Evolutionary conservation across 441 rosid genomes (phyloP), one percentile per base, ranked within the genome.

Genomic region (Melastoma candidum): DNA sequence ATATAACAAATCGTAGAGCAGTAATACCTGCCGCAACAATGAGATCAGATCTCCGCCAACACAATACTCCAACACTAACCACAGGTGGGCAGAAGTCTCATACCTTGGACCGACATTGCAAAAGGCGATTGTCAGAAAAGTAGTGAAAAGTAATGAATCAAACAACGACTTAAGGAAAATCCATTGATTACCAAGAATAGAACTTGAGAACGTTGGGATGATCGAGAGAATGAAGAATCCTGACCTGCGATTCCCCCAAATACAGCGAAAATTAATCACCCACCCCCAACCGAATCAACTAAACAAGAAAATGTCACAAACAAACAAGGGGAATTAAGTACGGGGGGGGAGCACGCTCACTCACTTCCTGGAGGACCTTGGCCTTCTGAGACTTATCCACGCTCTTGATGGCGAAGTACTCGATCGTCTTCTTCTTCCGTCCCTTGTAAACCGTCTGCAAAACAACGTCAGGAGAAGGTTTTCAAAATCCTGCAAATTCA

Each of bases 351-450:
- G 41, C 60, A n/a, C 10, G 27, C 8, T 13, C 2, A 24, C 74
- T 79, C 75, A 93, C 98, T 81, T 93, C 98, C 58, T 86, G 97
- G 63, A 93, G 97, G 64, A 93, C 84, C 75, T 89, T 89, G 79
- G 56, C 80, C 78, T 81, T 77, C 63, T 83, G 93, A 24, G 98
- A 89, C 67, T 93, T 93, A 1, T 89, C 97, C 1, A 89, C 96
- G 63, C 97, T 86, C 84, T 93, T 93, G 51, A 88, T 75, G 1
- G 98, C 97, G 47, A 79, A 93, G 65, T 88, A 88, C 80, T 88
- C 97, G 64, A 93, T 93, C 47, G 88, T 78, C 82, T 82, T 86
- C 95, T 87, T 88, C 96, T 84, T 88, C 72, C 98, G 81, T 49
- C 98, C 98, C 69, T 93, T 88, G 63, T 88, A 86, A 48, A 93